Evolutionary conservation across 1,284 basidiomycete species (phyloP).

Genomic region (Phlebopus sp.): DNA sequence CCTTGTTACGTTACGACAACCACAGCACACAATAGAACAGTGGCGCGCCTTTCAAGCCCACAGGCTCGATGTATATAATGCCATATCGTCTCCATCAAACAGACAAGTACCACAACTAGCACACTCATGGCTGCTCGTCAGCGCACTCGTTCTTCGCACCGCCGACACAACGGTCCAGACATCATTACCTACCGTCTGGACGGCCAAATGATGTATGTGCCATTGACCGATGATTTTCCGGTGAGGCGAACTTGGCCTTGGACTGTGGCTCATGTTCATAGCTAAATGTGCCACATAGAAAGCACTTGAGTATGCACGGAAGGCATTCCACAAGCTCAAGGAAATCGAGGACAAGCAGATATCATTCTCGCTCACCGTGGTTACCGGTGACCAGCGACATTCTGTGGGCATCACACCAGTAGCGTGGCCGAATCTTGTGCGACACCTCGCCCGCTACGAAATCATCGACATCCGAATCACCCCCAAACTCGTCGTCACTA

Average conservation of each 20-base stretch:
- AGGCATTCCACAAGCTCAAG: constrained; percentile 44
- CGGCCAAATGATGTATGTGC: constrained; percentile 51
- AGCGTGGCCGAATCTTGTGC: constrained; percentile 51
- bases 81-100: too few relatives aligned
- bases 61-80: too few relatives aligned
- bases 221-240: constrained; percentile 43
- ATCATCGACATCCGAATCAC: constrained; percentile 48
- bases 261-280: not conserved
- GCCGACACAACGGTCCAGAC: constrained; percentile 25
- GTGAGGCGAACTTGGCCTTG: constrained; percentile 29
- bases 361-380: constrained; percentile 42
- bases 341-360: constrained; percentile 41
- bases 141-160: not conserved
- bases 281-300: constrained; percentile 35
- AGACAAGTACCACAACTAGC: not conserved
- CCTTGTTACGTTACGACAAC: not conserved
- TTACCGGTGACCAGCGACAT: constrained; percentile 31
- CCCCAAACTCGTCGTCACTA: constrained; percentile 20
- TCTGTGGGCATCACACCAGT: constrained; percentile 51
- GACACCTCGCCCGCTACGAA: constrained; percentile 48
- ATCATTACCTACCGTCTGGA: constrained; percentile 53
- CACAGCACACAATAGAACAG: too few relatives aligned
- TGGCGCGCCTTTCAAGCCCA: too few relatives aligned
- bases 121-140: constrained; percentile 9
- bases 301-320: constrained; percentile 50